These are phyloP conservation scores for Spergularia bocconei DNA, from an alignment of 148 eudicot species.

Conservation along the genomic window DNA sequence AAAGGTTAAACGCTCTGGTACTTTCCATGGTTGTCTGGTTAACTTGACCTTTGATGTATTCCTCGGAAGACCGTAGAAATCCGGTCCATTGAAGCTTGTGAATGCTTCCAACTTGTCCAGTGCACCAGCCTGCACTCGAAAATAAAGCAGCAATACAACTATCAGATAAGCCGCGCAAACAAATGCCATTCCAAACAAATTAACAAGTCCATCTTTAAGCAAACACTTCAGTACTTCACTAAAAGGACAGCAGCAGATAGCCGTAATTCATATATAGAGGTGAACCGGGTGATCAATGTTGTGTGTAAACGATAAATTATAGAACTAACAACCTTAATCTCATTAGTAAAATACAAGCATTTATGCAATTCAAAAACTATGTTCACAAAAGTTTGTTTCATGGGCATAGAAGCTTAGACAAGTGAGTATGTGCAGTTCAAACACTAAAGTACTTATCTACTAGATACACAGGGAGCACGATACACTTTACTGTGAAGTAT, in stretches of 20 bases:
- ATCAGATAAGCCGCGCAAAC: no score
- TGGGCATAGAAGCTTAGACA: no score
- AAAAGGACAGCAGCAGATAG: background rate
- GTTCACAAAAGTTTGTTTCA: no score
- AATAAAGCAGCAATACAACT: constrained; percentile 2
- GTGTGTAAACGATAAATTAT: no score
- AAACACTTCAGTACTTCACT: background rate
- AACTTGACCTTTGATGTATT: constrained; percentile 68
- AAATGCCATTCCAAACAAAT: background rate
- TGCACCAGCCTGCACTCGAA: constrained; percentile 63
- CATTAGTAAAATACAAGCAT: no score
- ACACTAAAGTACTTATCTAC: no score
- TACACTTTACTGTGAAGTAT: no score
- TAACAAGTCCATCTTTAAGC: background rate
- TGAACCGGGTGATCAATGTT: no score
- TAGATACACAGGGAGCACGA: no score
- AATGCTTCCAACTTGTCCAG: constrained; percentile 94
- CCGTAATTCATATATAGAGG: no score
- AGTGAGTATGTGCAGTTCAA: no score
- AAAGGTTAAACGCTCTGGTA: constrained; percentile 56
- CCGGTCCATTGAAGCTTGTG: constrained; percentile 97
- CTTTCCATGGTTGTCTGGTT: constrained; percentile 71
- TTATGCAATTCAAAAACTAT: no score
- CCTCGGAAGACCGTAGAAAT: constrained; percentile 88
- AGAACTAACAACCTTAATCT: background rate